phyloP scores from a whole-genome alignment of 257 asterid genomes.

The Leptodermis oblonga region DNA sequence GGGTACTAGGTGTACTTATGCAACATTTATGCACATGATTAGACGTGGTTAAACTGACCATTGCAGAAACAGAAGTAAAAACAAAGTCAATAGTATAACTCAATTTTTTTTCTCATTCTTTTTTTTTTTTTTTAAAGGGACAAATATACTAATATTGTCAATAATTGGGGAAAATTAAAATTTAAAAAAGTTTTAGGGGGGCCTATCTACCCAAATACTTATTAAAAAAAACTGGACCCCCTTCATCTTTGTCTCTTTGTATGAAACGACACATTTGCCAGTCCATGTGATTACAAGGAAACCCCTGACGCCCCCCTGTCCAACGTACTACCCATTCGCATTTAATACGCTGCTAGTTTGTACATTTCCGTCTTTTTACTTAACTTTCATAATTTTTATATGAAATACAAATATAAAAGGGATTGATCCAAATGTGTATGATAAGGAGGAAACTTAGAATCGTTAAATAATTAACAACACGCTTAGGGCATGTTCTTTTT shows the following conservation, averaged over 20 bases:
- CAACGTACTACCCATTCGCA: background rate
- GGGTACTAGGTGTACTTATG: too few relatives aligned
- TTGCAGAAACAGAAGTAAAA: background rate
- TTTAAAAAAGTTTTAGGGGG: background rate
- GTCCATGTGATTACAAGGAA: slow-evolving; percentile 29
- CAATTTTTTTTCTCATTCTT: too few relatives aligned
- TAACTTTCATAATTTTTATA: too few relatives aligned
- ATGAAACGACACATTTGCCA: slow-evolving; percentile 8
- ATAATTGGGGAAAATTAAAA: slow-evolving; percentile 13
- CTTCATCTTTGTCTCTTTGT: slow-evolving; percentile 16
- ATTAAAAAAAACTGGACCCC: slow-evolving; percentile 14
- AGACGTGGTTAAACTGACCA: slow-evolving; percentile 5
- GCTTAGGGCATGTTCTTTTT: too few relatives aligned
- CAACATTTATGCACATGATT: background rate
- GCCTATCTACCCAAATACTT: too few relatives aligned
- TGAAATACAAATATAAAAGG: too few relatives aligned
- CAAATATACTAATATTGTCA: slow-evolving; percentile 2
- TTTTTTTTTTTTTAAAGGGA: too few relatives aligned
- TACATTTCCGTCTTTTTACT: background rate
- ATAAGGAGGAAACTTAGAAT: too few relatives aligned
- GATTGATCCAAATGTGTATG: background rate
- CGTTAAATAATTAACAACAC: too few relatives aligned
- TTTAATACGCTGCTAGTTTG: background rate
- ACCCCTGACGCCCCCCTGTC: slow-evolving; percentile 11
- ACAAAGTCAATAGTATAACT: slow-evolving; percentile 1